Base-by-base conservation (phyloP, 2,329 filamentous ascomycete species). In the Fusarium cyanostomum region DNA sequence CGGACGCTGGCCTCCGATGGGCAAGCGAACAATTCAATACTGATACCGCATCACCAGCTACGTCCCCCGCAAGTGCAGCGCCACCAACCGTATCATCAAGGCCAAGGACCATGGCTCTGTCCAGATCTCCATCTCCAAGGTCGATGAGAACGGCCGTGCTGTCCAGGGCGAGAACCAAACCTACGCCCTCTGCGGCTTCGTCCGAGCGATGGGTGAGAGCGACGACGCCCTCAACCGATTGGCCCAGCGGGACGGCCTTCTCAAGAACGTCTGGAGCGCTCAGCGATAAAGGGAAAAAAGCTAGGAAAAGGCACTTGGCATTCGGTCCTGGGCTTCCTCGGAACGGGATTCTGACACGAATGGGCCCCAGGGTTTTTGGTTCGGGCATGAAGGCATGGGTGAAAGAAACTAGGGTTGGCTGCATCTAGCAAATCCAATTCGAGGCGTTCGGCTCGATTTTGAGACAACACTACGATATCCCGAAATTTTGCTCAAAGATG, bases 61-160 rank as follows among this genome's bases (percentile, higher is more conserved):
- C 89, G 92, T 97, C 87, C 93, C 93, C 81, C 92, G 94, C 87
- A 98, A 97, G 87, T 98, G 94, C 92, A 92, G 88, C 82, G 94
- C 94, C 75, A 97, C 94, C 82, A 96, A 96, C 92, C 92, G 95
- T 85, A 97, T 98, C 88, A 98, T 99, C 90, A 97, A 97, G 87
- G 93, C 95, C 86, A 97, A 98, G 87, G 95, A 99, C 85, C 95
- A 99, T 88, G 94, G 92, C 76, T 96, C 92, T 67, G 95, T 98
- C 75, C 95, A 99, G 84, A 92, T 99, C 82, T 92, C 90, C 75
- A 86, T 99, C 79, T 94, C 90, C 82, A 98, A 97, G 87, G 95
- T 99, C 75, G 94, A 98, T 82, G 95, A 99, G 90, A 96, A 94
- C 85, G 95, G 95, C 80, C 92, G 94, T 76, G 93, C 94, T 72